Conservation (phyloP, 2,329 filamentous ascomycete genomes). For the Coniochaeta ligniaria region DNA sequence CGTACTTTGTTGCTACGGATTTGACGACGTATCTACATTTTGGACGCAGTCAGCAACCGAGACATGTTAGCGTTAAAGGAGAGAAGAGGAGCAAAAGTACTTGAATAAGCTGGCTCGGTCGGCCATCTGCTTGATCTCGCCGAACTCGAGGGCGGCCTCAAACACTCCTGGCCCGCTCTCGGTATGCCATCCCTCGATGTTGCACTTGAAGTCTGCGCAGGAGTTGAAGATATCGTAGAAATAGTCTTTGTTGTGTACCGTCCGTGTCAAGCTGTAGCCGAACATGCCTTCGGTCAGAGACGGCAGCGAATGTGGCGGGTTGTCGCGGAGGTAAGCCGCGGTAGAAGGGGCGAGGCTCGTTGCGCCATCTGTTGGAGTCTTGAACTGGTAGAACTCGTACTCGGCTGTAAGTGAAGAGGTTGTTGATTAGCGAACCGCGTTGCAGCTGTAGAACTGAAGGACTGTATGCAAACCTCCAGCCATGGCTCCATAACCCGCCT, state of each 20-base stretch:
- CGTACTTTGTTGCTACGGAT: conserved; percentile 76
- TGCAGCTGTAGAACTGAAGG: background rate
- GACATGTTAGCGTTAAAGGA: no score
- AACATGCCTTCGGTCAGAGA: conserved; percentile 91
- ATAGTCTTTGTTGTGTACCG: conserved; percentile 86
- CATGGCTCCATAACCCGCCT: conserved; percentile 72
- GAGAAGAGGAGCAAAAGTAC: conserved; percentile 12
- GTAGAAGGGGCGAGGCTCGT: conserved; percentile 50
- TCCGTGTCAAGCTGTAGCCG: conserved; percentile 81
- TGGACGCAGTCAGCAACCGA: background rate
- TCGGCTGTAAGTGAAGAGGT: conserved; percentile 53
- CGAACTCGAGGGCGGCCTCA: conserved; percentile 89
- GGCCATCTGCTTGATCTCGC: conserved; percentile 81
- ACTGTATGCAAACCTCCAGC: conserved; percentile 63
- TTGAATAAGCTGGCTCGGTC: conserved; percentile 92
- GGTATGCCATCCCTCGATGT: conserved; percentile 92
- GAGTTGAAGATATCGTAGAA: conserved; percentile 83
- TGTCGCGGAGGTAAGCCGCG: conserved; percentile 65
- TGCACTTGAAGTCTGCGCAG: conserved; percentile 69
- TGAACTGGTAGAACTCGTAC: conserved; percentile 93
- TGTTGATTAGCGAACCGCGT: background rate
- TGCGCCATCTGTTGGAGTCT: conserved; percentile 52
- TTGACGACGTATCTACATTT: conserved; percentile 68
- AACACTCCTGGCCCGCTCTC: conserved; percentile 92
- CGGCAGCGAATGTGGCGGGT: conserved; percentile 67